Percentiles rank a stretch among this genome's conserved stretches.
phyloP scores from a whole-genome alignment of 2,329 filamentous ascomycete genomes.

The Thielaviopsis musarum region DNA sequence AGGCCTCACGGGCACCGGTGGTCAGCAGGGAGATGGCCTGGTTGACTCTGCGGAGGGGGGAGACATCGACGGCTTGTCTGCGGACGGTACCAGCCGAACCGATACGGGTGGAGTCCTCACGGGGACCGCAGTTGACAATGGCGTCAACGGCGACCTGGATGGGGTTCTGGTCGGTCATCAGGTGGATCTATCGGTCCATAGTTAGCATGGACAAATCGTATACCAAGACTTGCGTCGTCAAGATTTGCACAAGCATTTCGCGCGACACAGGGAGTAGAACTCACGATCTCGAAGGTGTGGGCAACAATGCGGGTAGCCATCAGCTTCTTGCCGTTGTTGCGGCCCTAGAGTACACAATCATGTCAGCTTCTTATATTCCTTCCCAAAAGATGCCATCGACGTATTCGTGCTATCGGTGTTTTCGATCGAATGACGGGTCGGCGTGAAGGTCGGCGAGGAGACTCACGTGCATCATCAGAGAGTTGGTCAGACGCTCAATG shows the following conservation, averaged over 20 bases:
- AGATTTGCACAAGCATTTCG: neutral
- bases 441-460: neutral
- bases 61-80: conserved; percentile 99
- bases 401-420: neutral
- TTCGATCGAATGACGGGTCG: neutral
- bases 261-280: conserved; percentile 24
- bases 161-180: conserved; percentile 99
- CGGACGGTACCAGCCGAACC: conserved; percentile 98
- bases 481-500: conserved; percentile 99
- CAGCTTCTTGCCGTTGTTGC: conserved; percentile 99
- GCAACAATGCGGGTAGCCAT: conserved; percentile 99
- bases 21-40: conserved; percentile 98
- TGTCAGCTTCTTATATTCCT: conserved; percentile 1
- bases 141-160: conserved; percentile 99
- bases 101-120: conserved; percentile 99
- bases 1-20: conserved; percentile 94
- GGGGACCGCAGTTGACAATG: conserved; percentile 99
- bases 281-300: conserved; percentile 98
- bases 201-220: conserved; percentile 17
- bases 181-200: conserved; percentile 60
- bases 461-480: conserved; percentile 88
- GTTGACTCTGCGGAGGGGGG: conserved; percentile 98
- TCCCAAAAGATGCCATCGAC: neutral
- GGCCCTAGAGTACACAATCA: conserved; percentile 98
- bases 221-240: neutral